Evolutionary conservation across 2,329 filamentous ascomycete genomes (phyloP).

Genomic region (Monosporascus sp.): DNA sequence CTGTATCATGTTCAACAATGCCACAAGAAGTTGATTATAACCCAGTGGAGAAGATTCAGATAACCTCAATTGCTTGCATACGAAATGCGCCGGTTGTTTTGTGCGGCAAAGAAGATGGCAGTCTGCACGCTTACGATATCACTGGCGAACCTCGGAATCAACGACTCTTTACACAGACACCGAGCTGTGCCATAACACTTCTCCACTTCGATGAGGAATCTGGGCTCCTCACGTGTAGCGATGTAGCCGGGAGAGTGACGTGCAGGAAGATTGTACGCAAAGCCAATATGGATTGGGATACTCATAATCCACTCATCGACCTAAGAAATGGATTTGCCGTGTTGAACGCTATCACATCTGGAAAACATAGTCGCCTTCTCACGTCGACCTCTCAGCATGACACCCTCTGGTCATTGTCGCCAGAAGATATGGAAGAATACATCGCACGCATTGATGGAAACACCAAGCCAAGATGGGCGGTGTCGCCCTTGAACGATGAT

Average conservation of each 20-base stretch:
- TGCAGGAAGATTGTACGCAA: constrained; percentile 4
- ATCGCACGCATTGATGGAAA: no score
- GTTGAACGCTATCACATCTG: constrained; percentile 9
- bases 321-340: not conserved
- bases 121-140: constrained; percentile 13
- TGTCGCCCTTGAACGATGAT: no score
- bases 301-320: not conserved
- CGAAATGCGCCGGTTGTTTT: constrained; percentile 4
- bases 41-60: not conserved
- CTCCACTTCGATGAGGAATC: constrained; percentile 13
- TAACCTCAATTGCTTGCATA: constrained; percentile 12
- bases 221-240: constrained; percentile 8
- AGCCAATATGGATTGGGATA: constrained; percentile 1
- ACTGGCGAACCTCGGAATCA: constrained; percentile 5
- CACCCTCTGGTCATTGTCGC: constrained; percentile 10
- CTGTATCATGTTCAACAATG: constrained; percentile 1
- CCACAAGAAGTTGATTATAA: constrained; percentile 9
- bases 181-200: constrained; percentile 1
- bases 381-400: constrained; percentile 6
- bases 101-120: constrained; percentile 15
- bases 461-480: no score
- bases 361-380: constrained; percentile 7
- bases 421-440: not conserved
- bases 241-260: constrained; percentile 7
- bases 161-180: constrained; percentile 10